Conservation (phyloP, 2,329 filamentous ascomycete genomes). For the Trichoderma breve region DNA sequence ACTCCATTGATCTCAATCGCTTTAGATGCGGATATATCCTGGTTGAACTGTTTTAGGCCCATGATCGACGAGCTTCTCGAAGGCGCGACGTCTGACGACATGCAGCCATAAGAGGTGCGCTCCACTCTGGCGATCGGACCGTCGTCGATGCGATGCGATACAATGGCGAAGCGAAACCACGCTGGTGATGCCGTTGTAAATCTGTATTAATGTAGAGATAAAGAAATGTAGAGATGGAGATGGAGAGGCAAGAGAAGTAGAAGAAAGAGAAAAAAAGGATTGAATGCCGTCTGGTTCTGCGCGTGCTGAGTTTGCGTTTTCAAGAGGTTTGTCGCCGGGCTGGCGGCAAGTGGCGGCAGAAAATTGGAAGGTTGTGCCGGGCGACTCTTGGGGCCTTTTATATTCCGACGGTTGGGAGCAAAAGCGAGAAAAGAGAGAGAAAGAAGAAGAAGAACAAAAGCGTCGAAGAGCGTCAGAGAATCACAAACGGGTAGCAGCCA, state of each 20-base stretch:
- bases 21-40: conserved; percentile 49
- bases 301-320: background rate
- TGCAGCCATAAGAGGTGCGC: background rate
- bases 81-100: background rate
- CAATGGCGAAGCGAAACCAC: background rate
- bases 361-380: background rate
- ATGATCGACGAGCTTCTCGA: conserved; percentile 41
- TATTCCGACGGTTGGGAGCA: background rate
- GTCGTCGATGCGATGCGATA: background rate
- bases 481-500: background rate
- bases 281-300: background rate
- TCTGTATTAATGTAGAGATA: background rate
- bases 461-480: background rate
- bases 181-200: background rate
- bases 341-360: background rate
- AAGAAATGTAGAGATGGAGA: background rate
- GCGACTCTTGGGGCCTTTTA: background rate
- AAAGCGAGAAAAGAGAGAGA: background rate
- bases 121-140: background rate
- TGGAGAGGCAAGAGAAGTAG: background rate
- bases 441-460: background rate
- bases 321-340: background rate
- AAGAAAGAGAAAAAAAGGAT: background rate
- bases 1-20: conserved; percentile 48
- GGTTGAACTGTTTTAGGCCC: conserved; percentile 64